Evolutionary conservation across 208 protist genomes (phyloP).

Genomic region (Tritrichomonas foetus): DNA sequence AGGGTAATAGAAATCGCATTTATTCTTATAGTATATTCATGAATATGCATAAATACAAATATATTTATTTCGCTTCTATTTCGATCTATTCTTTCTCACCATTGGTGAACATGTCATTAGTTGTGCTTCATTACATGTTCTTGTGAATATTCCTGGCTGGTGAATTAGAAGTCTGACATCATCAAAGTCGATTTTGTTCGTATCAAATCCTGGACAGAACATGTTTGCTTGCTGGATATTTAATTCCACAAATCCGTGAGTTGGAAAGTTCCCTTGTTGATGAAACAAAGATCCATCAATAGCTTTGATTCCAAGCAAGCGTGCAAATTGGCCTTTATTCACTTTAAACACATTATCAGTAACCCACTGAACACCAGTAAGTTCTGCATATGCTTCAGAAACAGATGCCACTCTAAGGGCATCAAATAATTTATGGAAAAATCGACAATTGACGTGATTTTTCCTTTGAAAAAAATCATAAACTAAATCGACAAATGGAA

Average conservation of each 20-base stretch:
- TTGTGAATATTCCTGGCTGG: too few relatives aligned
- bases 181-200: too few relatives aligned
- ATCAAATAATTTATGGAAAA: neutral
- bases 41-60: too few relatives aligned
- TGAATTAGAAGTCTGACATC: too few relatives aligned
- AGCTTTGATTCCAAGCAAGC: neutral
- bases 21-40: too few relatives aligned
- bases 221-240: neutral
- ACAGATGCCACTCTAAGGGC: neutral
- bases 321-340: neutral
- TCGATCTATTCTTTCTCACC: too few relatives aligned
- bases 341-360: neutral
- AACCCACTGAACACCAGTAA: neutral
- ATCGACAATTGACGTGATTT: neutral
- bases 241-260: neutral
- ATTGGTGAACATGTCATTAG: too few relatives aligned
- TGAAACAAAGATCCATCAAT: constrained; percentile 1
- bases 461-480: neutral
- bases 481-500: neutral
- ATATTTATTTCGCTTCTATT: too few relatives aligned
- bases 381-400: neutral
- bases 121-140: too few relatives aligned
- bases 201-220: neutral
- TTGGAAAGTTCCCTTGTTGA: constrained; percentile 7
- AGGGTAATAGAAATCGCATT: too few relatives aligned